Evolutionary conservation across 139 green algal species (phyloP).

Genomic region (Volvox reticuliferus): DNA sequence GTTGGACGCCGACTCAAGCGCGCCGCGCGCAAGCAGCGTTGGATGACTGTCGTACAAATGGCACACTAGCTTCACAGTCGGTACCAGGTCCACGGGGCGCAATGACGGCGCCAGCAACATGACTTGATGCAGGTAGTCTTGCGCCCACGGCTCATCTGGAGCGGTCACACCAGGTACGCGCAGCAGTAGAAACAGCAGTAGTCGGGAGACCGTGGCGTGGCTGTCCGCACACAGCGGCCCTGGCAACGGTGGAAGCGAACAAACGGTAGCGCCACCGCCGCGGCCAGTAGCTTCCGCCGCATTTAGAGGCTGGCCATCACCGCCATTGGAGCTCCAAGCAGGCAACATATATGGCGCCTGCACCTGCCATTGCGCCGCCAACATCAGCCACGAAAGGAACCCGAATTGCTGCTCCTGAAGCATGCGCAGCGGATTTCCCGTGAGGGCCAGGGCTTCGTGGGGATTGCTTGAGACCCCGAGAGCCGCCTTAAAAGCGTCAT

Average conservation of each 20-base stretch:
- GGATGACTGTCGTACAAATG: conserved; percentile 16
- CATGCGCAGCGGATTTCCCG: background rate
- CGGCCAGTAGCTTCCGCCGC: background rate
- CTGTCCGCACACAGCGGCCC: background rate
- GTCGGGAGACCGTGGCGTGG: background rate
- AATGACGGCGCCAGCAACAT: background rate
- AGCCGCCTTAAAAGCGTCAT: background rate
- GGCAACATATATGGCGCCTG: background rate
- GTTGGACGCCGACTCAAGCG: background rate
- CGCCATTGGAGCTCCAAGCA: background rate
- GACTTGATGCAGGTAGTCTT: background rate
- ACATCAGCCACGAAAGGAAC: conserved; percentile 12
- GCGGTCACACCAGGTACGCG: background rate
- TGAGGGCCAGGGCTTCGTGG: too few relatives aligned
- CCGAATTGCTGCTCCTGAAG: background rate
- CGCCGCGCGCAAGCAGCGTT: background rate
- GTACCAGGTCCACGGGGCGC: conserved; percentile 12
- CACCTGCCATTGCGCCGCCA: background rate
- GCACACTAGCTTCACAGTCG: conserved; percentile 7
- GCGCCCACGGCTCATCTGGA: background rate
- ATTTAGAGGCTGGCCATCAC: too few relatives aligned
- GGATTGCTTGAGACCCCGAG: too few relatives aligned
- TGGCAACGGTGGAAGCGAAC: conserved; percentile 21
- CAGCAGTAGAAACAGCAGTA: background rate
- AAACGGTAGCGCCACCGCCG: background rate